Percentiles rank a stretch among this genome's conserved stretches.
Evolutionary conservation across 1,284 basidiomycete species (phyloP).

Genomic region (Tilletia walkeri): DNA sequence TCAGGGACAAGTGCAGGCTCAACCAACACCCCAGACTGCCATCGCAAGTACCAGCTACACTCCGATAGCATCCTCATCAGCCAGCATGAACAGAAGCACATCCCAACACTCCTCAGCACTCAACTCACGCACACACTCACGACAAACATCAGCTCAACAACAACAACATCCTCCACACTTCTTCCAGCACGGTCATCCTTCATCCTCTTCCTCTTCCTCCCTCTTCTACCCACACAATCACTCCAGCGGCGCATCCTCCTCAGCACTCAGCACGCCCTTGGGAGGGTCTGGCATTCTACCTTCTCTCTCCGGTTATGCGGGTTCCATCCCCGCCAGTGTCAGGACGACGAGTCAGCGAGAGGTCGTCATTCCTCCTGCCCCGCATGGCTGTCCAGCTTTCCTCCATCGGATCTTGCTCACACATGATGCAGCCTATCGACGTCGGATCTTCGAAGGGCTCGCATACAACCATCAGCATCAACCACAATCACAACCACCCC

Average conservation of each 20-base stretch:
- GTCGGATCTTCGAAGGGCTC: too few relatives aligned
- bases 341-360: background rate
- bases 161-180: background rate
- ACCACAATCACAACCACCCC: too few relatives aligned
- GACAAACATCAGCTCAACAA: background rate
- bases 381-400: background rate
- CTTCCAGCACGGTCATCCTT: background rate
- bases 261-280: background rate
- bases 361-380: background rate
- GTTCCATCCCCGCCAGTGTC: background rate
- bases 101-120: background rate
- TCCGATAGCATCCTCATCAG: background rate
- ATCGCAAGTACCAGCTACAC: background rate
- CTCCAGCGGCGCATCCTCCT: background rate
- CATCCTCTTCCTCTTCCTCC: background rate
- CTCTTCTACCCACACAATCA: background rate
- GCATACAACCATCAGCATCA: too few relatives aligned
- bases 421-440: conserved; percentile 1
- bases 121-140: conserved; percentile 3
- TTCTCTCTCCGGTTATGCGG: background rate
- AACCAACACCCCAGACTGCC: too few relatives aligned
- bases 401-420: conserved; percentile 12
- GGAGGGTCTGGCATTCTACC: conserved; percentile 3
- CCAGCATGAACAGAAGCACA: background rate
- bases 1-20: too few relatives aligned